Evolutionary conservation across 2,329 filamentous ascomycete genomes (phyloP).

Genomic region (Apiospora sp.): DNA sequence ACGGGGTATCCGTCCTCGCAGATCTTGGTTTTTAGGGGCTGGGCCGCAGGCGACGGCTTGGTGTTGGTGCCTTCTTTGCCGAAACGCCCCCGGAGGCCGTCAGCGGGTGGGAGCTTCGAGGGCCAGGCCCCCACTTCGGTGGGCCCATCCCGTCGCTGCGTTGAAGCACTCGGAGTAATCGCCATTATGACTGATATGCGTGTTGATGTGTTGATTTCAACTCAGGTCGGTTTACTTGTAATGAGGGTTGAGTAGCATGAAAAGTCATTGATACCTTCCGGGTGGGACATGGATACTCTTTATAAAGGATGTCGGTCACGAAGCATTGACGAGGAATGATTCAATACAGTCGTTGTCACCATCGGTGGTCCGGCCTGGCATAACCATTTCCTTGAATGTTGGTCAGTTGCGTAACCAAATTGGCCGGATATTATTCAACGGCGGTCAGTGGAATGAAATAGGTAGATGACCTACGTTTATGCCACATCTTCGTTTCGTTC

Average conservation of each 20-base stretch:
- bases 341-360: neutral
- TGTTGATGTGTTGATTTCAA: neutral
- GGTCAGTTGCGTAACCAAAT: neutral
- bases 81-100: neutral
- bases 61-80: slow-evolving; percentile 22
- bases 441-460: neutral
- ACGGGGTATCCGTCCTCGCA: slow-evolving; percentile 1
- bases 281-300: neutral
- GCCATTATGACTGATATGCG: neutral
- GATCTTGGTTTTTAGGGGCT: neutral
- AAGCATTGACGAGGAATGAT: neutral
- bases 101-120: neutral
- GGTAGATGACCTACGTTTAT: too few species aligned
- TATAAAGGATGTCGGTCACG: neutral
- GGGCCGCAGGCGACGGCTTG: neutral
- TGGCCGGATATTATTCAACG: neutral
- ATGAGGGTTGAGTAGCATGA: neutral
- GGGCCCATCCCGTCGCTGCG: neutral
- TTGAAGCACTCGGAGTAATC: neutral
- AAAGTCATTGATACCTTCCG: neutral
- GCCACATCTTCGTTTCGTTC: too few species aligned
- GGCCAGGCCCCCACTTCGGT: neutral
- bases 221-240: neutral
- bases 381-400: neutral
- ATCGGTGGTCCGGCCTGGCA: neutral